Evolutionary conservation across 2,329 filamentous ascomycete species (phyloP).

Genomic region (Penicillium hesseltinei): DNA sequence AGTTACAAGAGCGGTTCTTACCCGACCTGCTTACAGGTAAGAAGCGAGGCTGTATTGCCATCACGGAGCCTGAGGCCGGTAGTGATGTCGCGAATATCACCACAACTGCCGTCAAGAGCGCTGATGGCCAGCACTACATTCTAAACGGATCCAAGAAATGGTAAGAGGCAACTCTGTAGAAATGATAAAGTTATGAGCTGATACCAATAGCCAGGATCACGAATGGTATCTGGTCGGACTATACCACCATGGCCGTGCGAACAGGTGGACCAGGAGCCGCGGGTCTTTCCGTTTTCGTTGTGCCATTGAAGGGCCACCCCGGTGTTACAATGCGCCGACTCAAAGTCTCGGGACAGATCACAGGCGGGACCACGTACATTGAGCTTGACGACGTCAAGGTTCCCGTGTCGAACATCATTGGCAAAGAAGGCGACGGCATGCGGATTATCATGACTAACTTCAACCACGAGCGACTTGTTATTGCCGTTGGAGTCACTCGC

Average conservation of each 20-base stretch:
- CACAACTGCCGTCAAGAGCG: conserved; percentile 62
- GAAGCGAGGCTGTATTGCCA: conserved; percentile 71
- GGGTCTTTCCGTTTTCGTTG: conserved; percentile 66
- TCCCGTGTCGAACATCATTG: conserved; percentile 67
- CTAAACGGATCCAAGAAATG: conserved; percentile 78
- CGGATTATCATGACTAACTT: conserved; percentile 75
- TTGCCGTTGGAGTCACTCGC: conserved; percentile 63
- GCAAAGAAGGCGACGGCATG: conserved; percentile 69
- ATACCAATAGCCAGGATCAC: conserved; percentile 54
- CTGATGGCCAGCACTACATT: conserved; percentile 66
- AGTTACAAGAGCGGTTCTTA: conserved; percentile 64
- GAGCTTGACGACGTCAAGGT: conserved; percentile 73
- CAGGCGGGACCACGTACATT: conserved; percentile 71
- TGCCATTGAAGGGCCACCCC: conserved; percentile 65
- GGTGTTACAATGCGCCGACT: conserved; percentile 68
- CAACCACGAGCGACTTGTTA: conserved; percentile 72
- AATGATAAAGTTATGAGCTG: background rate
- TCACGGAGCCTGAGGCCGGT: conserved; percentile 73
- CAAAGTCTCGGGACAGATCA: conserved; percentile 64
- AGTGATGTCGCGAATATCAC: conserved; percentile 71
- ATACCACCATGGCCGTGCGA: conserved; percentile 68
- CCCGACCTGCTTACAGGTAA: conserved; percentile 66
- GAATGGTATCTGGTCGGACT: conserved; percentile 69
- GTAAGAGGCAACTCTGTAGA: conserved; percentile 31
- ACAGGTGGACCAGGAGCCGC: conserved; percentile 64